phyloP scores from a whole-genome alignment of 495 filamentous ascomycete genomes.

The Neurospora cerealis region DNA sequence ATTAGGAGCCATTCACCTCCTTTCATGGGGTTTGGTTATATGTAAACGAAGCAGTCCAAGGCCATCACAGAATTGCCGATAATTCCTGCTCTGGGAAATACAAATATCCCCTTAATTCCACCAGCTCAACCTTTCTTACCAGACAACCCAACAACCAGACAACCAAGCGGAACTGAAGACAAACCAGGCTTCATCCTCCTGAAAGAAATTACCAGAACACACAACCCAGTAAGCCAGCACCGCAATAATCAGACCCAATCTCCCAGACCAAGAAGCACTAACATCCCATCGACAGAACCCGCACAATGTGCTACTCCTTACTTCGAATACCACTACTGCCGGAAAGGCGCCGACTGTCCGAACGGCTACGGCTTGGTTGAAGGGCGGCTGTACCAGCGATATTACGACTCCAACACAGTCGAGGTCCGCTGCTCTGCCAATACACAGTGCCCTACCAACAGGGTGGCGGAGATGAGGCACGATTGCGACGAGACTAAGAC shows the following conservation, averaged over 20 bases:
- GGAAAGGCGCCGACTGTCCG: too few relatives aligned
- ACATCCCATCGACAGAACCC: background rate
- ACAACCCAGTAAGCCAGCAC: background rate
- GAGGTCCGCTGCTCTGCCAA: too few relatives aligned
- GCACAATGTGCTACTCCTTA: too few relatives aligned
- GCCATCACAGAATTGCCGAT: background rate
- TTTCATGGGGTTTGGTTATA: background rate
- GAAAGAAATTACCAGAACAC: background rate
- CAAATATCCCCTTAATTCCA: background rate
- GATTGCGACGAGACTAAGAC: too few relatives aligned
- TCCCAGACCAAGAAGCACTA: background rate
- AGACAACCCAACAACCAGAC: background rate
- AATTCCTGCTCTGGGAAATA: background rate
- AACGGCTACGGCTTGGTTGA: too few relatives aligned
- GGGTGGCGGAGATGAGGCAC: too few relatives aligned
- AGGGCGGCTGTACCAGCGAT: too few relatives aligned
- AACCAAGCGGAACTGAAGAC: background rate
- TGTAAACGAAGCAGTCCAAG: background rate
- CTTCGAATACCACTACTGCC: too few relatives aligned
- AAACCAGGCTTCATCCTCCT: background rate
- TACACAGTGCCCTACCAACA: too few relatives aligned
- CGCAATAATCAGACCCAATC: background rate
- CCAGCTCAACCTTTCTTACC: background rate
- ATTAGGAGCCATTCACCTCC: background rate
- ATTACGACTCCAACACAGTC: too few relatives aligned